Percentiles rank a stretch among this genome's conserved stretches.
phyloP scores from a whole-genome alignment of 768 basidiomycete species.

The Tylopilus subfusipes region DNA sequence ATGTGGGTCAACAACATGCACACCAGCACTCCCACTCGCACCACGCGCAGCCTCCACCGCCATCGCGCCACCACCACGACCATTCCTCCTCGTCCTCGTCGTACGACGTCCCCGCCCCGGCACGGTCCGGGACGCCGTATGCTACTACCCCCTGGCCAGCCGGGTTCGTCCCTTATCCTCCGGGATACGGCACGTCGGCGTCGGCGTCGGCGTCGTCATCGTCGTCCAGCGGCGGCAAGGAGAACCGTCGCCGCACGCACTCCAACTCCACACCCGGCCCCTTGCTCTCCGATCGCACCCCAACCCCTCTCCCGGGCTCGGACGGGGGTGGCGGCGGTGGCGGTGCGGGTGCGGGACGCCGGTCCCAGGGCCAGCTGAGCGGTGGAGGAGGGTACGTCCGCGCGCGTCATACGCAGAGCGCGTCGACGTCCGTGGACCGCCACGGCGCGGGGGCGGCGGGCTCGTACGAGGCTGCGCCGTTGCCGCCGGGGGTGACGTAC shows the following conservation, averaged over 20 bases:
- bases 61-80: not conserved
- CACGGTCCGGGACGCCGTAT: slow-evolving; percentile 13
- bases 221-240: not conserved
- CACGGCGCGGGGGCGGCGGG: not conserved
- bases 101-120: not conserved
- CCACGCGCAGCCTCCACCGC: not conserved
- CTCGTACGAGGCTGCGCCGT: slow-evolving; percentile 25
- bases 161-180: slow-evolving; percentile 18
- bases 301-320: not conserved
- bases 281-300: not conserved
- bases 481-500: slow-evolving; percentile 27
- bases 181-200: not conserved
- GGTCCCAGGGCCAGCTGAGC: not conserved
- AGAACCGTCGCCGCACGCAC: not conserved
- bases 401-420: slow-evolving; percentile 16
- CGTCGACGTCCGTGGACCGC: slow-evolving; percentile 4
- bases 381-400: not conserved
- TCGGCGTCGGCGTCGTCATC: too few species aligned
- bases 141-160: slow-evolving; percentile 14
- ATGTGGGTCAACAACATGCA: too few species aligned
- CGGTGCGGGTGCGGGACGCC: too few species aligned
- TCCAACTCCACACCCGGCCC: not conserved
- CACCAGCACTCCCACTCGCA: not conserved
- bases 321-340: not conserved
- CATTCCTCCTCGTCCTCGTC: not conserved